These are phyloP conservation scores for Fusarium temperatum DNA, from an alignment of 2,329 filamentous ascomycete genomes.

Conservation along the genomic window DNA sequence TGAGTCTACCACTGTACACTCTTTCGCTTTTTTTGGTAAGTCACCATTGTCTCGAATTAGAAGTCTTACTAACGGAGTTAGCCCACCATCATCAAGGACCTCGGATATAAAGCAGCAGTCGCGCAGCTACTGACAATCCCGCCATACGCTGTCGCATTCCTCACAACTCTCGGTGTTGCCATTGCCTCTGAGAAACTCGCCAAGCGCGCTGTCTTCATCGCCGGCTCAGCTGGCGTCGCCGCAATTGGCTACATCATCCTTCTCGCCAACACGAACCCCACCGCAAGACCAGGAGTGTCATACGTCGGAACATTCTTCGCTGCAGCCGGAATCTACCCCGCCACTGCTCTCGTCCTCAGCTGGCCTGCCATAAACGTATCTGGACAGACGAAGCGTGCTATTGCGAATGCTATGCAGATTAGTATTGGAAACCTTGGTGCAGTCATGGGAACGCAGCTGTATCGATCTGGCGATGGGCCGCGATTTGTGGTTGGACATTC, in stretches of 20 bases:
- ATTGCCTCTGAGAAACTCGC: conserved; percentile 66
- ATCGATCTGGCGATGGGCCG: conserved; percentile 66
- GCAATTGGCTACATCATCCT: conserved; percentile 71
- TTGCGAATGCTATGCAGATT: conserved; percentile 76
- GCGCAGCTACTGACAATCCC: conserved; percentile 70
- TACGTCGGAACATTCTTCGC: conserved; percentile 71
- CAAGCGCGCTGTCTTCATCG: conserved; percentile 70
- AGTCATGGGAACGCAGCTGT: conserved; percentile 75
- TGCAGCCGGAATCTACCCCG: conserved; percentile 73
- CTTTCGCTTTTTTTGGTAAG: conserved; percentile 63
- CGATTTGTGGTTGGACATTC: conserved; percentile 73
- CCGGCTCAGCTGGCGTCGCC: conserved; percentile 63
- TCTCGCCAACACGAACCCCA: conserved; percentile 58
- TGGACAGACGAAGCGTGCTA: conserved; percentile 74
- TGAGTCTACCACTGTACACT: conserved; percentile 70
- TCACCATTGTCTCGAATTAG: background rate
- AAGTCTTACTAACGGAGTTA: background rate
- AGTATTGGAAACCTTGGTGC: conserved; percentile 75
- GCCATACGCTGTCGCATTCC: conserved; percentile 70
- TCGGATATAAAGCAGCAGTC: conserved; percentile 62
- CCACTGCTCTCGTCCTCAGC: conserved; percentile 68
- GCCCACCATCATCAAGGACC: conserved; percentile 63
- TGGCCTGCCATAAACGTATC: conserved; percentile 79
- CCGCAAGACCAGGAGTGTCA: conserved; percentile 61
- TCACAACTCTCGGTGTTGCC: conserved; percentile 67